A percentile compares a stretch with the other conserved stretches of the same genome.
phyloP scores from a whole-genome alignment of 73 alveolate species.

The Urostyla sp. region DNA sequence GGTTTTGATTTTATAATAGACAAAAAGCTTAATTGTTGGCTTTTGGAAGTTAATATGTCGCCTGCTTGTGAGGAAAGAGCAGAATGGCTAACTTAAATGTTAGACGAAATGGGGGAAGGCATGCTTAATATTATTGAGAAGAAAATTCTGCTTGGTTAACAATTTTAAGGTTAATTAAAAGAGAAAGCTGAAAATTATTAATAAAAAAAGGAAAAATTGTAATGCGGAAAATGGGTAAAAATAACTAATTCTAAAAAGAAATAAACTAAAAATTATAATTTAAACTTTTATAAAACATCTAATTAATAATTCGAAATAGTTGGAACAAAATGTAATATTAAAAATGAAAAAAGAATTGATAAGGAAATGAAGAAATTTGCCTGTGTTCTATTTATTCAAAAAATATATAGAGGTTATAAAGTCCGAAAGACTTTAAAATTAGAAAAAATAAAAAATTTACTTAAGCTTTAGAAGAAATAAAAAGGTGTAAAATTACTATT shows the following conservation, averaged over 20 bases:
- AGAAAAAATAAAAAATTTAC: slow-evolving; percentile 20
- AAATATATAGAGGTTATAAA: slow-evolving; percentile 59
- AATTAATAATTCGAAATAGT: slow-evolving; percentile 46
- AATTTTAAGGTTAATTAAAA: slow-evolving; percentile 14
- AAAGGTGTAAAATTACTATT: background rate
- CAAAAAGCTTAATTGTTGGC: slow-evolving; percentile 71
- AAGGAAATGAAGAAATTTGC: background rate
- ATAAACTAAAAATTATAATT: background rate
- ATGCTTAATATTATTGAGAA: slow-evolving; percentile 57
- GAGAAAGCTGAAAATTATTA: background rate
- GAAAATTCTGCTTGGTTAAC: slow-evolving; percentile 23
- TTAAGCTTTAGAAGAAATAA: background rate
- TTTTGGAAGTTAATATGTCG: slow-evolving; percentile 78
- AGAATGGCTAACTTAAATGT: slow-evolving; percentile 72
- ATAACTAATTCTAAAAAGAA: background rate
- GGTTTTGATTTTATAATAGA: slow-evolving; percentile 83
- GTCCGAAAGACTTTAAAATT: slow-evolving; percentile 14
- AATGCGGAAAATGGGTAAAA: slow-evolving; percentile 36
- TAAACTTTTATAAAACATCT: background rate
- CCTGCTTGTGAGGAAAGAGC: slow-evolving; percentile 88
- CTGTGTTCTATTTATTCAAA: slow-evolving; percentile 52
- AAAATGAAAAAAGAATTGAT: slow-evolving; percentile 69
- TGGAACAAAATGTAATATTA: slow-evolving; percentile 59
- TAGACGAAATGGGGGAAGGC: slow-evolving; percentile 77
- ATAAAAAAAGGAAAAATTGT: background rate